phyloP scores from a whole-genome alignment of 2,329 filamentous ascomycete genomes.

The Microdochium trichocladiopsis region DNA sequence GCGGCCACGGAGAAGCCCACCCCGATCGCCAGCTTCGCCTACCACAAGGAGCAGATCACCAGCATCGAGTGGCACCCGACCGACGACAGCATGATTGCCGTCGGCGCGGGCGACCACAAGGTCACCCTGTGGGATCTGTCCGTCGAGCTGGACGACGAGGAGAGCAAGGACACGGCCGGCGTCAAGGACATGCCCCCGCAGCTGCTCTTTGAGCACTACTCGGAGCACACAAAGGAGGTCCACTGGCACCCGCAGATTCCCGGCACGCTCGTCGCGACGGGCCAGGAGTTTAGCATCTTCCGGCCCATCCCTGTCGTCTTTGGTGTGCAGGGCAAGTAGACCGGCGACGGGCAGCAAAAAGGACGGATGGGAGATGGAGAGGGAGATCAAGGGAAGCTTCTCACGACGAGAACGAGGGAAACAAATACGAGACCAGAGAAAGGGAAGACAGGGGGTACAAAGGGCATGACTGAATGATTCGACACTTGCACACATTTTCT shows the following conservation, averaged over 20 bases:
- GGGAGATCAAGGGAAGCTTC: neutral
- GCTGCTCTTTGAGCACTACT: conserved; percentile 92
- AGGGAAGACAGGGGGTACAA: no score
- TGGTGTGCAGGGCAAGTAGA: conserved; percentile 20
- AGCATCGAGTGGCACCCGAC: conserved; percentile 96
- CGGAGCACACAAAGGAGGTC: conserved; percentile 88
- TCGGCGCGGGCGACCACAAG: conserved; percentile 88
- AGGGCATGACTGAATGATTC: neutral
- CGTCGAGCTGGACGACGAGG: conserved; percentile 94
- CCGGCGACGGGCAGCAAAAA: no score
- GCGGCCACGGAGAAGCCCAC: conserved; percentile 52
- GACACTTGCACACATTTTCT: neutral
- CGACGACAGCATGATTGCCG: conserved; percentile 90
- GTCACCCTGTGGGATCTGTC: conserved; percentile 95
- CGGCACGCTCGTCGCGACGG: conserved; percentile 82
- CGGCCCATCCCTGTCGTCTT: conserved; percentile 73
- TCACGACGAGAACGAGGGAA: no score
- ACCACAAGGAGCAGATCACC: conserved; percentile 95
- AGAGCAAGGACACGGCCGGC: conserved; percentile 82
- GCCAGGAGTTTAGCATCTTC: conserved; percentile 81
- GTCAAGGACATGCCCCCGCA: conserved; percentile 90
- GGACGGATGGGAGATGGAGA: neutral
- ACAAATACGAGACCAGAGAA: no score
- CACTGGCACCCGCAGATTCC: conserved; percentile 98
- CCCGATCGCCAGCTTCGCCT: conserved; percentile 87